Conservation (phyloP, 768 basidiomycete genomes). For the Cubamyces lactineus region DNA sequence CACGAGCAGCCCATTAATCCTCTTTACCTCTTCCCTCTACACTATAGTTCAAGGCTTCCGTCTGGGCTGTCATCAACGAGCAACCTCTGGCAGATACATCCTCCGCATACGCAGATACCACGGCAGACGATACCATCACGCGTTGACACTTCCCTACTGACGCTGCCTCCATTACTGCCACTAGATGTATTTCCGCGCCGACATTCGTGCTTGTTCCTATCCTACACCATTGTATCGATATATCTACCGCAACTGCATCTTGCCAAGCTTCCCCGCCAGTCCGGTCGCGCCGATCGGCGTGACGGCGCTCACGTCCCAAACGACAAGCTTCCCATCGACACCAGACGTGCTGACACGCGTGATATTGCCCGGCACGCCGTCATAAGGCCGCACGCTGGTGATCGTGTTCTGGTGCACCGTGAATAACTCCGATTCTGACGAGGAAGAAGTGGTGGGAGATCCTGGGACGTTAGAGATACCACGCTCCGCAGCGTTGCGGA, state of each 20-base stretch:
- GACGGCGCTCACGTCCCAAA: conserved; percentile 82
- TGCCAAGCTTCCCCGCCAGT: conserved; percentile 33
- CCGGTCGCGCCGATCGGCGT: conserved; percentile 40
- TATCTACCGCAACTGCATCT: conserved; percentile 34
- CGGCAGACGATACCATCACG: conserved; percentile 30
- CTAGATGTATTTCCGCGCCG: conserved; percentile 1
- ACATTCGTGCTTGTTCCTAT: conserved; percentile 7
- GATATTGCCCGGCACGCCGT: conserved; percentile 58
- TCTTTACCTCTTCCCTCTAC: no score
- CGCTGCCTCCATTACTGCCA: neutral
- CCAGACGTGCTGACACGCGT: conserved; percentile 86
- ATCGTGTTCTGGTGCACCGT: conserved; percentile 99
- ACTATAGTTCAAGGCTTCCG: conserved; percentile 89
- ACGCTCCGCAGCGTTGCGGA: conserved; percentile 88
- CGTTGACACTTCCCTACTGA: conserved; percentile 12
- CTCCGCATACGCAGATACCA: conserved; percentile 27
- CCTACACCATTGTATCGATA: conserved; percentile 26
- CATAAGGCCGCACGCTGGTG: conserved; percentile 84
- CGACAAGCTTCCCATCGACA: conserved; percentile 89
- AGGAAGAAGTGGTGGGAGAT: conserved; percentile 38
- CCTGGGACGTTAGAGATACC: conserved; percentile 46
- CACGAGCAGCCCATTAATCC: neutral
- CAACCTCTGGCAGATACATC: conserved; percentile 47
- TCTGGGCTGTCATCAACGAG: conserved; percentile 92
- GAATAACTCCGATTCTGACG: conserved; percentile 70